Percentiles rank a stretch among this genome's conserved stretches.
Evolutionary conservation across 2,329 filamentous ascomycete species (phyloP).

Genomic region (Intubia oerlemansii): DNA sequence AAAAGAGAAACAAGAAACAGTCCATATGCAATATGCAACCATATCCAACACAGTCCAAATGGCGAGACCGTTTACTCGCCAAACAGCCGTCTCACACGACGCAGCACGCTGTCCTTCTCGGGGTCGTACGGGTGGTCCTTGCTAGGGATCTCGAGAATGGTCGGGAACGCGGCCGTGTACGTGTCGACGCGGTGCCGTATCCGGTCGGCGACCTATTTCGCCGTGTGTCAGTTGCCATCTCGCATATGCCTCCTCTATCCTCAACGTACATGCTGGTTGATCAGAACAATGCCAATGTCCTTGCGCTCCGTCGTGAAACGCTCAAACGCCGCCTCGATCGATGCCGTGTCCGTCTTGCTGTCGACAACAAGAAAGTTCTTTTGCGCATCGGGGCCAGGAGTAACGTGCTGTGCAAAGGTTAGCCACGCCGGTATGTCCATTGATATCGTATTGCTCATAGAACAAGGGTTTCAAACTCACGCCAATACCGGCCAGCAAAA

Average conservation of each 20-base stretch:
- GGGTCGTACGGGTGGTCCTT: slow-evolving; percentile 99
- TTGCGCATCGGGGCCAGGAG: slow-evolving; percentile 65
- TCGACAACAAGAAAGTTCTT: slow-evolving; percentile 99
- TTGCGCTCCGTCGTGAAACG: slow-evolving; percentile 76
- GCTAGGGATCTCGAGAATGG: slow-evolving; percentile 87
- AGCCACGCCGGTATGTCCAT: too few relatives aligned
- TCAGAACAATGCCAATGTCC: slow-evolving; percentile 88
- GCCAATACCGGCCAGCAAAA: slow-evolving; percentile 86
- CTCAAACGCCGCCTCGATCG: slow-evolving; percentile 81
- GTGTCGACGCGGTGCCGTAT: slow-evolving; percentile 82
- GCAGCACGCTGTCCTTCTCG: slow-evolving; percentile 93
- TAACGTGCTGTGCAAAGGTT: slow-evolving; percentile 82
- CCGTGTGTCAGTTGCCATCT: slow-evolving; percentile 1
- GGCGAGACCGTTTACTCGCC: slow-evolving; percentile 45
- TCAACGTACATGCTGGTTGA: slow-evolving; percentile 77
- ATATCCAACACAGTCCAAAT: too few relatives aligned
- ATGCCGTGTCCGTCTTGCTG: slow-evolving; percentile 67
- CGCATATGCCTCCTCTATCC: background rate
- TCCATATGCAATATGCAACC: too few relatives aligned
- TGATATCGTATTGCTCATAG: too few relatives aligned
- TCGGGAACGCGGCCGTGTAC: slow-evolving; percentile 90
- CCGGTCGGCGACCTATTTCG: slow-evolving; percentile 71
- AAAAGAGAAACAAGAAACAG: too few relatives aligned
- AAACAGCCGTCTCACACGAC: slow-evolving; percentile 51
- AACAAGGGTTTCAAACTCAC: too few relatives aligned